Evolutionary conservation across 306 rosid species (phyloP).

Genomic region (Albizia julibrissin): DNA sequence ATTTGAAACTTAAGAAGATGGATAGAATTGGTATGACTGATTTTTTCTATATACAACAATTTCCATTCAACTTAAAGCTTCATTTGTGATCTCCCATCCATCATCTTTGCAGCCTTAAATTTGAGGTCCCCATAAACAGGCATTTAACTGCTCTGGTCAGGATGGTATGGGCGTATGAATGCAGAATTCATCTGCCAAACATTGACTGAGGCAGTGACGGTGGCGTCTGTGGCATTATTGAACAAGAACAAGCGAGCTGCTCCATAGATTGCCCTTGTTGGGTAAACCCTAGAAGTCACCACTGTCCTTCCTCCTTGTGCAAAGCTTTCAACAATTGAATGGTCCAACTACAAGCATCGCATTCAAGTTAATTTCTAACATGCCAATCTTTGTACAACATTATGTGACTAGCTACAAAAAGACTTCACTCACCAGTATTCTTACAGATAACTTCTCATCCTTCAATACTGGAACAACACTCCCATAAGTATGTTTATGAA

Average conservation of each 20-base stretch:
- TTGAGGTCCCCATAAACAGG: no score
- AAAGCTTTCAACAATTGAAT: constrained; percentile 86
- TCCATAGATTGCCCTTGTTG: constrained; percentile 88
- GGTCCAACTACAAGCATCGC: constrained; percentile 68
- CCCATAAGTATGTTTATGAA: constrained; percentile 58
- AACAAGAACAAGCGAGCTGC: constrained; percentile 73
- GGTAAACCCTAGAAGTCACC: constrained; percentile 78
- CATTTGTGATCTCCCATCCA: background rate
- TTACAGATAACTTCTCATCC: constrained; percentile 66
- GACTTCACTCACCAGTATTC: constrained; percentile 64
- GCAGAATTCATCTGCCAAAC: constrained; percentile 98
- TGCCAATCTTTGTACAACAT: background rate
- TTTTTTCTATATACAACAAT: background rate
- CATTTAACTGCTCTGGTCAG: constrained; percentile 22
- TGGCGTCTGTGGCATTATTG: constrained; percentile 78
- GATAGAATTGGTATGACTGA: background rate
- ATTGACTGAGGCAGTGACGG: constrained; percentile 64
- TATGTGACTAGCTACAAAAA: background rate
- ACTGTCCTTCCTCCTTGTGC: constrained; percentile 90
- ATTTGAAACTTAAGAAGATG: background rate
- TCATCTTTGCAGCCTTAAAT: background rate
- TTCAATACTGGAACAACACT: constrained; percentile 68
- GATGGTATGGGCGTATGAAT: constrained; percentile 70
- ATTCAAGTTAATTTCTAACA: background rate
- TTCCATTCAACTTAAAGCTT: background rate